These are phyloP conservation scores for Suhomyces atakaporum DNA, from an alignment of 1,139 yeast species.

Conservation along the genomic window DNA sequence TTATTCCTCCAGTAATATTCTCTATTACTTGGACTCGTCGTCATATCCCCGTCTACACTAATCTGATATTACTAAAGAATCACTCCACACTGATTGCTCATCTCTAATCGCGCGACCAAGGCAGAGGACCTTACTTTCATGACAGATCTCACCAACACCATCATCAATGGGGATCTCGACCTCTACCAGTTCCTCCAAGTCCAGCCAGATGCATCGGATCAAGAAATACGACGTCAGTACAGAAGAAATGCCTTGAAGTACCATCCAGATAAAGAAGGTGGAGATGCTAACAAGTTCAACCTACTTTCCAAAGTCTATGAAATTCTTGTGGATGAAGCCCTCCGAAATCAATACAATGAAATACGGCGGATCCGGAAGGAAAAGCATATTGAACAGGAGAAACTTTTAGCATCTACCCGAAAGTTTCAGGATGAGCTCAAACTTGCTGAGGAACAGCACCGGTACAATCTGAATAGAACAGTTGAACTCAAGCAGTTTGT, in stretches of 20 bases:
- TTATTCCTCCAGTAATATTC: no score
- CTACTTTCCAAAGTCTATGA: slow-evolving; percentile 40
- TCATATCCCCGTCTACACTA: no score
- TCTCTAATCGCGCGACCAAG: no score
- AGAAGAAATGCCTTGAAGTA: slow-evolving; percentile 23
- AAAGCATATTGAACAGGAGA: slow-evolving; percentile 16
- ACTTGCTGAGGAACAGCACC: slow-evolving; percentile 27
- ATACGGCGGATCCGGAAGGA: slow-evolving; percentile 21
- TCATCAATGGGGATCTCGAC: slow-evolving; percentile 35
- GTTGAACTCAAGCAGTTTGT: slow-evolving; percentile 7
- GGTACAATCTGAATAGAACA: slow-evolving; percentile 8
- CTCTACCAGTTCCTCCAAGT: slow-evolving; percentile 37
- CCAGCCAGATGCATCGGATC: slow-evolving; percentile 19
- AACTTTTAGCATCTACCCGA: slow-evolving; percentile 29
- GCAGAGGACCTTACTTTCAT: no score
- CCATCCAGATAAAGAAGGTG: slow-evolving; percentile 53
- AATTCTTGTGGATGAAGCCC: slow-evolving; percentile 34
- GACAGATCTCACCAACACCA: slow-evolving; percentile 7
- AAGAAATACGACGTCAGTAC: slow-evolving; percentile 21
- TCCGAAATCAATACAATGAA: slow-evolving; percentile 40
- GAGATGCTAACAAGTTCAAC: slow-evolving; percentile 40
- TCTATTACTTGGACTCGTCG: no score
- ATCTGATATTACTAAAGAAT: no score
- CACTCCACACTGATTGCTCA: no score
- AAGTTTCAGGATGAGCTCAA: slow-evolving; percentile 38